phyloP scores from a whole-genome alignment of 2,329 filamentous ascomycete species.

The Sordariomycetes sp. region DNA sequence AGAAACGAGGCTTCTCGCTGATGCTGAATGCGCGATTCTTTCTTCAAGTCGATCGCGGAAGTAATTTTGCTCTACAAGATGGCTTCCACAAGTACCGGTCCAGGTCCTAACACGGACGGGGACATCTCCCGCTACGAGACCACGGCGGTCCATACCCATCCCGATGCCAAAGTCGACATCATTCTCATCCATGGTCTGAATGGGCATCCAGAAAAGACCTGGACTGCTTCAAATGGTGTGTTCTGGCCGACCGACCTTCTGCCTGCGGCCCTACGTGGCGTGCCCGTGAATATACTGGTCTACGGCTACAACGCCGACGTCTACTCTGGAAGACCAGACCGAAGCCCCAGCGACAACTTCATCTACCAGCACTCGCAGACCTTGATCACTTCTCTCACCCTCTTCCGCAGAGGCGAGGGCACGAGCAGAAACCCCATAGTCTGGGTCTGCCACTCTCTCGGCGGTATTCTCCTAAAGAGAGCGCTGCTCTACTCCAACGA shows the following conservation, averaged over 20 bases:
- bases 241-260: slow-evolving; percentile 66
- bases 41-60: too few relatives aligned
- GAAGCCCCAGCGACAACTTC: slow-evolving; percentile 54
- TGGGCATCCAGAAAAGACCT: slow-evolving; percentile 55
- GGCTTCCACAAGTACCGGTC: background rate
- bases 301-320: slow-evolving; percentile 70
- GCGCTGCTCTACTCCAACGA: slow-evolving; percentile 60
- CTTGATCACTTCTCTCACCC: slow-evolving; percentile 51
- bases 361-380: slow-evolving; percentile 66
- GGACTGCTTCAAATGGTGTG: slow-evolving; percentile 44
- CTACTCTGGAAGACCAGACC: slow-evolving; percentile 35
- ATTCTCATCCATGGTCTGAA: slow-evolving; percentile 65
- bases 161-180: slow-evolving; percentile 52
- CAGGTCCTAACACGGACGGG: slow-evolving; percentile 11
- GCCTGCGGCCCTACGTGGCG: slow-evolving; percentile 43
- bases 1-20: too few relatives aligned
- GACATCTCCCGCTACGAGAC: slow-evolving; percentile 40
- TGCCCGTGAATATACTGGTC: slow-evolving; percentile 55
- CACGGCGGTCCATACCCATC: slow-evolving; percentile 49
- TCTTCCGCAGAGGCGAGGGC: slow-evolving; percentile 50
- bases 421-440: slow-evolving; percentile 58
- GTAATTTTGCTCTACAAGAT: too few relatives aligned
- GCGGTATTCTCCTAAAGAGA: slow-evolving; percentile 63
- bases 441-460: slow-evolving; percentile 67
- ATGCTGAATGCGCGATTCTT: too few relatives aligned